phyloP scores from a whole-genome alignment of 2,329 filamentous ascomycete species.

The Exophiala calicioides region DNA sequence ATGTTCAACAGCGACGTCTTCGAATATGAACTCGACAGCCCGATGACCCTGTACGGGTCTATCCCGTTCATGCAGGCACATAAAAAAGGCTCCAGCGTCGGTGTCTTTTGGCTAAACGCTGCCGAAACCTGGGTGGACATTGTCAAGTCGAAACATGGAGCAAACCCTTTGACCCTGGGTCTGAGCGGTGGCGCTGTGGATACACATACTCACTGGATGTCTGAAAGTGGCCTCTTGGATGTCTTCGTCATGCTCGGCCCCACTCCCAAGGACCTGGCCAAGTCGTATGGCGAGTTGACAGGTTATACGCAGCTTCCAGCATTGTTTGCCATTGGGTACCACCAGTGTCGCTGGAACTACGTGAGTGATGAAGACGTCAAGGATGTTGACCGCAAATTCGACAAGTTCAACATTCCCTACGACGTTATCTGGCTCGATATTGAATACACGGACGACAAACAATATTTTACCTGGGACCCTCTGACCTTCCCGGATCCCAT shows the following conservation, averaged over 20 bases:
- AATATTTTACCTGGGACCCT: conserved; percentile 97
- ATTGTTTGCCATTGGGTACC: conserved; percentile 88
- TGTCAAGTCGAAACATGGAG: conserved; percentile 71
- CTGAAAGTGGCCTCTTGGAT: conserved; percentile 84
- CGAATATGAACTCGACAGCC: conserved; percentile 94
- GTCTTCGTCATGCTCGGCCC: conserved; percentile 94
- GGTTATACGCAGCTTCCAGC: conserved; percentile 89
- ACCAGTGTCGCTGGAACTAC: conserved; percentile 99
- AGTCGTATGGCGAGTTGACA: conserved; percentile 83
- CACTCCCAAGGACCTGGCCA: conserved; percentile 76
- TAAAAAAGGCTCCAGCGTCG: conserved; percentile 87
- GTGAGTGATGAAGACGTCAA: conserved; percentile 95
- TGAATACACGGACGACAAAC: conserved; percentile 94
- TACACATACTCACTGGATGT: conserved; percentile 95
- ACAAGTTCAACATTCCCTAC: conserved; percentile 92
- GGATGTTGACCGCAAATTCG: conserved; percentile 94
- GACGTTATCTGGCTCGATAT: conserved; percentile 99
- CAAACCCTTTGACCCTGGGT: conserved; percentile 77
- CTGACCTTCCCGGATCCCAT: conserved; percentile 84
- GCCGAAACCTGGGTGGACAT: conserved; percentile 98
- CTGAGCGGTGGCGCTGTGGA: conserved; percentile 65
- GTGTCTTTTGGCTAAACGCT: conserved; percentile 95
- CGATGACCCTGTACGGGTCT: conserved; percentile 96
- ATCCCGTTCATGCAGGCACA: conserved; percentile 99
- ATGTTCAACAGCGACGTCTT: conserved; percentile 97